A percentile compares a stretch with the other conserved stretches of the same genome.
These are phyloP conservation scores for Circinella umbellata DNA, from an alignment of 371 early-diverging fungal genomes.

Conservation along the genomic window DNA sequence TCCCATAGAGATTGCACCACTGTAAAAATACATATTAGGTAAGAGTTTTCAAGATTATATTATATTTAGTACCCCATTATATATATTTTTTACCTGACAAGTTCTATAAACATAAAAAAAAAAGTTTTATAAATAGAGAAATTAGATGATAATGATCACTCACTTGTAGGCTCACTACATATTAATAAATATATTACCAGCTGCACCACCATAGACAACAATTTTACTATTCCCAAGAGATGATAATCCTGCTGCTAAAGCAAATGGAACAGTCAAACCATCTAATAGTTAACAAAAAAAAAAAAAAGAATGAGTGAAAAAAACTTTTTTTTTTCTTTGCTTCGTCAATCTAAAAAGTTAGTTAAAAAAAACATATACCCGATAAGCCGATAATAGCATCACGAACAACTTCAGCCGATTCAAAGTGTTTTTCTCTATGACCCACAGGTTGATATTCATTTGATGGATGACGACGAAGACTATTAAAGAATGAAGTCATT, in stretches of 20 bases:
- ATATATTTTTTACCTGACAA: constrained; percentile 39
- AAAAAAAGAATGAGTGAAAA: no score
- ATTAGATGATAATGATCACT: no score
- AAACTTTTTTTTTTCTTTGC: no score
- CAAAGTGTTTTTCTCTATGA: constrained; percentile 69
- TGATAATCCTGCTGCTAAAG: constrained; percentile 76
- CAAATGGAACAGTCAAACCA: constrained; percentile 82
- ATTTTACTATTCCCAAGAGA: constrained; percentile 61
- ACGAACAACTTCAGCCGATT: constrained; percentile 69
- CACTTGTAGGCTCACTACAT: neutral
- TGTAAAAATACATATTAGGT: constrained; percentile 6
- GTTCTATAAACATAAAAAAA: constrained; percentile 29
- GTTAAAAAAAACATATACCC: constrained; percentile 22
- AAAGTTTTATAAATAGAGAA: neutral
- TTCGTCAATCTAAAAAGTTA: no score
- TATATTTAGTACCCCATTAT: no score
- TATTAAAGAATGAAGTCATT: constrained; percentile 38
- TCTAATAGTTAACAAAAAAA: constrained; percentile 34
- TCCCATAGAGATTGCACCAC: constrained; percentile 60
- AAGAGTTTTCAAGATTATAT: neutral
- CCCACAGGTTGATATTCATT: constrained; percentile 45
- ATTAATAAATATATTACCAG: constrained; percentile 38
- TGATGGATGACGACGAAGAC: constrained; percentile 40
- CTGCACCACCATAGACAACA: constrained; percentile 74
- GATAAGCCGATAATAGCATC: constrained; percentile 76